These are phyloP conservation scores for Cercospora nicotianae DNA, from an alignment of 2,329 filamentous ascomycete genomes.

Conservation along the genomic window DNA sequence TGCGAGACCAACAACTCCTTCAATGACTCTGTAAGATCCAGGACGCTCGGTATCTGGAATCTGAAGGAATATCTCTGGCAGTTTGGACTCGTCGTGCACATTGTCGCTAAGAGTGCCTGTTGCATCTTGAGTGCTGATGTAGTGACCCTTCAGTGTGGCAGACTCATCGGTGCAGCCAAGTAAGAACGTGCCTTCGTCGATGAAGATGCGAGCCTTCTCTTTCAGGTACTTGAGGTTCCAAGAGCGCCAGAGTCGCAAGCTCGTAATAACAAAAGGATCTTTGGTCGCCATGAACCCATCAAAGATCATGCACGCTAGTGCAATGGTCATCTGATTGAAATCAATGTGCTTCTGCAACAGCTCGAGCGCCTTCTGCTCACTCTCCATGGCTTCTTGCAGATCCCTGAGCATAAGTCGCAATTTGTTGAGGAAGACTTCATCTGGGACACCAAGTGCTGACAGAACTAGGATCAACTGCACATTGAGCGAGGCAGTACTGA, in stretches of 20 bases:
- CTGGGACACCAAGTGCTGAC: constrained; percentile 70
- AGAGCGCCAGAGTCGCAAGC: constrained; percentile 80
- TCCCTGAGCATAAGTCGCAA: constrained; percentile 66
- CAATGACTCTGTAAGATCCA: constrained; percentile 63
- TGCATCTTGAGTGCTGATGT: constrained; percentile 33
- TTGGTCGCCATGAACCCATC: constrained; percentile 72
- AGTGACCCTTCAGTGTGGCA: constrained; percentile 69
- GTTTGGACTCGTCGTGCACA: constrained; percentile 32
- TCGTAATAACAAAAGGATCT: constrained; percentile 80
- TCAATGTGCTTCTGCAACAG: constrained; percentile 77
- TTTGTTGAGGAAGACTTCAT: constrained; percentile 65
- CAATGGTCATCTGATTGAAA: constrained; percentile 75
- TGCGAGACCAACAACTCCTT: constrained; percentile 78
- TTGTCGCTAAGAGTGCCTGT: constrained; percentile 39
- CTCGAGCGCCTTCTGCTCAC: constrained; percentile 62
- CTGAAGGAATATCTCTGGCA: constrained; percentile 90
- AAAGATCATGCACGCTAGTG: constrained; percentile 71
- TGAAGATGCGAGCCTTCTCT: constrained; percentile 82
- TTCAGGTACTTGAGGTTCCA: constrained; percentile 90
- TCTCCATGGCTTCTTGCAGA: constrained; percentile 68
- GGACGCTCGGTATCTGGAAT: constrained; percentile 57
- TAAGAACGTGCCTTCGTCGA: constrained; percentile 82
- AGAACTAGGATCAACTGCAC: constrained; percentile 88
- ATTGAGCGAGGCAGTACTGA: constrained; percentile 78
- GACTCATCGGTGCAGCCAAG: constrained; percentile 90